Conservation (phyloP, 2,329 filamentous ascomycete genomes). For the Ceratocystis cubensis region DNA sequence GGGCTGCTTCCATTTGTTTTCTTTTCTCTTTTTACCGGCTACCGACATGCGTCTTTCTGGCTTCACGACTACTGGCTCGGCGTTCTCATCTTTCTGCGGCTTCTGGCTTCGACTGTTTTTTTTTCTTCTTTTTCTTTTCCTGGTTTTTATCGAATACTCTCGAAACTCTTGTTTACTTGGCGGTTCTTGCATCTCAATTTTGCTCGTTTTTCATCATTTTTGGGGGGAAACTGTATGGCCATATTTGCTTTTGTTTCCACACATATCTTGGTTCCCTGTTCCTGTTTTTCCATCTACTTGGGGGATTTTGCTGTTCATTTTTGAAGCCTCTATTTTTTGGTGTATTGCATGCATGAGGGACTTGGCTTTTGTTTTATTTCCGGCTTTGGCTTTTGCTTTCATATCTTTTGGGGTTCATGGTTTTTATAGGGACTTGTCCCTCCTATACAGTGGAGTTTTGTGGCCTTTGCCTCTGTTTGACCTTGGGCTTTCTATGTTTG, state of each 20-base stretch:
- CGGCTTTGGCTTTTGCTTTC: neutral
- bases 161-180: constrained; percentile 2
- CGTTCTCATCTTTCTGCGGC: constrained; percentile 15
- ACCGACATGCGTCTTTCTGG: constrained; percentile 11
- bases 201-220: constrained; percentile 8
- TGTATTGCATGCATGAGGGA: constrained; percentile 19
- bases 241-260: constrained; percentile 3
- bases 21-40: neutral
- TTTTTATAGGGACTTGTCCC: constrained; percentile 14
- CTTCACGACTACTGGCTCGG: constrained; percentile 14
- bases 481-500: too few relatives aligned
- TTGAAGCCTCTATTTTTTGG: constrained; percentile 8
- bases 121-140: neutral
- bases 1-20: constrained; percentile 3
- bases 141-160: constrained; percentile 2
- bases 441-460: constrained; percentile 18
- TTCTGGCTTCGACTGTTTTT: neutral
- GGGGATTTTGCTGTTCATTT: constrained; percentile 7
- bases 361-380: constrained; percentile 11
- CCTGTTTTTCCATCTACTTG: constrained; percentile 1
- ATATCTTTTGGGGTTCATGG: constrained; percentile 6
- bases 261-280: constrained; percentile 1
- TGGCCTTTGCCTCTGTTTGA: constrained; percentile 3
- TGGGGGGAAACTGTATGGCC: constrained; percentile 8
- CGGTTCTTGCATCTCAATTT: constrained; percentile 9